phyloP scores from a whole-genome alignment of 139 green algal genomes.

The Raphidocelis subcapitata region DNA sequence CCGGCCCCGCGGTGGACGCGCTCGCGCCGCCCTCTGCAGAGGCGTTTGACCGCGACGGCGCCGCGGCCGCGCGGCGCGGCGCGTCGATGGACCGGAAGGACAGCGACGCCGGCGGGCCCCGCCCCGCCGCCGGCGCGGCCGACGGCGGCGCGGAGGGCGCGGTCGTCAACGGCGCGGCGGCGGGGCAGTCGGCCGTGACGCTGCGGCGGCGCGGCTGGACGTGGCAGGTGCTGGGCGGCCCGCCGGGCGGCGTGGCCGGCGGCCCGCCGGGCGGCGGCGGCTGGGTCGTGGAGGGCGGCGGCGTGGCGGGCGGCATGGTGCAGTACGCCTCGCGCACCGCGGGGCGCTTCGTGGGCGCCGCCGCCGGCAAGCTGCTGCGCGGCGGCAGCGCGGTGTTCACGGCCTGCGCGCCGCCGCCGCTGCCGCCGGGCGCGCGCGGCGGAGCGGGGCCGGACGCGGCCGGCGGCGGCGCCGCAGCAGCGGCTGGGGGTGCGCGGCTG shows the following conservation, averaged over 20 bases:
- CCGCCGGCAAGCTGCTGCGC: constrained; percentile 15
- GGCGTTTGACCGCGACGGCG: too few species aligned
- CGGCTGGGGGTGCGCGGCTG: constrained; percentile 1
- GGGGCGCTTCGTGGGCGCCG: not conserved
- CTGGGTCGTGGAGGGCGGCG: not conserved
- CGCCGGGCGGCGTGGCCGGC: not conserved
- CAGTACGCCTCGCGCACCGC: not conserved
- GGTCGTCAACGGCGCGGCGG: not conserved
- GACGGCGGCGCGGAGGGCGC: too few species aligned
- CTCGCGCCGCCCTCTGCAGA: too few species aligned
- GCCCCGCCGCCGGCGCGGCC: too few species aligned
- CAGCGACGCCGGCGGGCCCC: too few species aligned
- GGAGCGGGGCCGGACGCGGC: too few species aligned
- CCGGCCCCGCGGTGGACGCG: too few species aligned
- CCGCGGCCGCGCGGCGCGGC: too few species aligned
- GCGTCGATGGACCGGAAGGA: too few species aligned
- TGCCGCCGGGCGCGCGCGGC: too few species aligned
- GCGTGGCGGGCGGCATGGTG: not conserved
- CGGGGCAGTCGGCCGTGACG: not conserved
- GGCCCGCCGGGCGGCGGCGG: not conserved
- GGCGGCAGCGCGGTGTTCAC: constrained; percentile 16
- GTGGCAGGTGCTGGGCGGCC: not conserved
- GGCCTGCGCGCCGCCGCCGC: constrained; percentile 4
- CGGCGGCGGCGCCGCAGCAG: not conserved
- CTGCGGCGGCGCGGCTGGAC: not conserved